Evolutionary conservation across 257 asterid genomes (phyloP).

Genomic region (Osmanthus fragrans): DNA sequence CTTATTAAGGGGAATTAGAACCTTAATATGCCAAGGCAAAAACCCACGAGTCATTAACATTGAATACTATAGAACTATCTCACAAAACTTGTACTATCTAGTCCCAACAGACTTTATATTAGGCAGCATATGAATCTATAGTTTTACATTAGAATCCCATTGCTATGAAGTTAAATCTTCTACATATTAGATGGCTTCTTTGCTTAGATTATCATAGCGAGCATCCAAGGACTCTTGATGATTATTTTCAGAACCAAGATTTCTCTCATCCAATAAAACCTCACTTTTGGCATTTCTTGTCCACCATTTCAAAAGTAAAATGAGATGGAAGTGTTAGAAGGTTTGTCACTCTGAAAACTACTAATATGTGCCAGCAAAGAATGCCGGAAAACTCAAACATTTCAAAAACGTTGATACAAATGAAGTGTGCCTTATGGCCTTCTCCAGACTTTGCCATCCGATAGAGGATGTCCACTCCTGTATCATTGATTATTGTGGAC

Average conservation of each 20-base stretch:
- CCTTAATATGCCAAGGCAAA: too few species aligned
- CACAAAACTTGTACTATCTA: too few species aligned
- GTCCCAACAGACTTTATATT: too few species aligned
- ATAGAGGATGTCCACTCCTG: slow-evolving; percentile 68
- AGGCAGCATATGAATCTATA: too few species aligned
- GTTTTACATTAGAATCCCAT: too few species aligned
- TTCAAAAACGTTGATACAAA: slow-evolving; percentile 79
- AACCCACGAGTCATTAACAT: too few species aligned
- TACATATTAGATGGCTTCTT: slow-evolving; percentile 78
- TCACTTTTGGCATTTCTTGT: slow-evolving; percentile 86
- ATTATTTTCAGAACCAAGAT: slow-evolving; percentile 49
- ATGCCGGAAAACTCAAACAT: slow-evolving; percentile 97
- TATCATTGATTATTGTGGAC: slow-evolving; percentile 76
- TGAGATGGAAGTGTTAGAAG: slow-evolving; percentile 88
- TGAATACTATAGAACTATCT: too few species aligned
- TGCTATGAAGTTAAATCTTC: slow-evolving; percentile 34
- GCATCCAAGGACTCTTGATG: slow-evolving; percentile 96
- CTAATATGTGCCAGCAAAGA: slow-evolving; percentile 90
- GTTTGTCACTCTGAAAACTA: slow-evolving; percentile 88
- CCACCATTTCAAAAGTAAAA: slow-evolving; percentile 83
- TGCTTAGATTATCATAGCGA: slow-evolving; percentile 76
- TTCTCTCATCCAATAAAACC: slow-evolving; percentile 64
- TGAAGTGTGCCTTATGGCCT: slow-evolving; percentile 66
- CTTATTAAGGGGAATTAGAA: too few species aligned
- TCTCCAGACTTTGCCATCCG: slow-evolving; percentile 82